Evolutionary conservation across 2,329 filamentous ascomycete genomes (phyloP), one percentile per base, ranked within the genome.

Genomic region (Ceratocystiopsis sp.): DNA sequence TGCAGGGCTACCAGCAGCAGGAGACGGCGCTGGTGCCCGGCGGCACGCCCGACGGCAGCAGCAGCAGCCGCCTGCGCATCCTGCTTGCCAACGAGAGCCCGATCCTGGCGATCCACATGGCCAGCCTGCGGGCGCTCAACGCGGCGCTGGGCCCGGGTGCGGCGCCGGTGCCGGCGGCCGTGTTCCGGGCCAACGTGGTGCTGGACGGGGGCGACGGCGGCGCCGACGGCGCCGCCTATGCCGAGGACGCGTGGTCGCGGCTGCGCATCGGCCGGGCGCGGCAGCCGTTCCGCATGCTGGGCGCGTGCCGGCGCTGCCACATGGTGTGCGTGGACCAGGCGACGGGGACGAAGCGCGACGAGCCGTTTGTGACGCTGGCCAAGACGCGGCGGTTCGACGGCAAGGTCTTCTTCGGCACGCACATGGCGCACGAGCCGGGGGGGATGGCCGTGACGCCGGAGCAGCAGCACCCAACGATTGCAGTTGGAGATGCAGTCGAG

Each of bases 311-410:
- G 47, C 68, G 91, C 46, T 98, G 91, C 53, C 86, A 94, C 58
- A 96, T 98, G 87, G 80, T 98, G 11, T 95, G 89, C 56, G 75
- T 96, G 38, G 79, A 98, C 54, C 91, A 95, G 58, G 66, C 76
- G 39, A 94, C 80, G 13, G 86, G 78, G 0, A 69, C 76, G 49
- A 82, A 77, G 57, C 75, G 78, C 49, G 76, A 85, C 49, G 91
- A 96, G 58, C 91, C 91, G 0, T 93, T 91, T 55, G 73, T 82
- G 4, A 95, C 86, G 1, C 63, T 98, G 46, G 80, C 83, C 2
- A 94, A 93, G 65, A 93, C 84, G 12, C 73, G 91, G 51, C 74
- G 84, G 45, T 77, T 84, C 49, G 77, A 83, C 42, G 84, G 86
- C 2, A 86, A 86, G 59, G 80, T 95, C 3, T 81, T 81, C 51